phyloP scores from a whole-genome alignment of 345 rosid species.

The Pistacia atlantica region DNA sequence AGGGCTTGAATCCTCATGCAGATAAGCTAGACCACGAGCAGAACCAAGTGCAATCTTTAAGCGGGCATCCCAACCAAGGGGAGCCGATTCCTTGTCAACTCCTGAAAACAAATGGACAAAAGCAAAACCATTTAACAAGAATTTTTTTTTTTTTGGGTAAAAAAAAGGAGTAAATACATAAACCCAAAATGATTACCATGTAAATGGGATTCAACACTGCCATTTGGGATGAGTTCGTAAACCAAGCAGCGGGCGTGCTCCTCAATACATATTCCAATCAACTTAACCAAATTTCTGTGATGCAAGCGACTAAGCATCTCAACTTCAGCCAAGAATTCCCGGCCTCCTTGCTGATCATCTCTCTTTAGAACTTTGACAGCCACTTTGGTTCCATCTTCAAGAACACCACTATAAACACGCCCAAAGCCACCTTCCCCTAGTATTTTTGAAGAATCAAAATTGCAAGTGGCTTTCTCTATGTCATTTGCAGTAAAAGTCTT shows the following conservation, averaged over 20 bases:
- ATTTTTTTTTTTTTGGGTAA: neutral
- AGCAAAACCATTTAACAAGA: conserved; percentile 10
- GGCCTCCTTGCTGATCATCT: conserved; percentile 89
- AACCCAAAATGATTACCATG: conserved; percentile 54
- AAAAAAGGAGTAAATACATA: neutral
- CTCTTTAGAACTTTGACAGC: conserved; percentile 94
- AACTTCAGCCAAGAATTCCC: conserved; percentile 93
- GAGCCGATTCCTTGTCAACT: conserved; percentile 68
- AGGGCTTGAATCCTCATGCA: conserved; percentile 98
- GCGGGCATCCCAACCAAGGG: conserved; percentile 88
- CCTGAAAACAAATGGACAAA: conserved; percentile 39
- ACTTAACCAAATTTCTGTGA: conserved; percentile 89
- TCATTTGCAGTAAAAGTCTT: conserved; percentile 80
- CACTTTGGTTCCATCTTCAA: conserved; percentile 82
- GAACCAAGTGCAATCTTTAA: conserved; percentile 97
- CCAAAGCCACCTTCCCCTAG: conserved; percentile 99
- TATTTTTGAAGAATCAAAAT: conserved; percentile 66
- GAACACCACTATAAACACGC: conserved; percentile 75
- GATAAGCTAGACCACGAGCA: conserved; percentile 92
- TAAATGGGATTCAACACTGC: conserved; percentile 96
- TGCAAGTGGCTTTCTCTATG: conserved; percentile 74
- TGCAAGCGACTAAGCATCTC: conserved; percentile 99
- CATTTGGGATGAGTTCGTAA: conserved; percentile 92
- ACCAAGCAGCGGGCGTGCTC: conserved; percentile 82
- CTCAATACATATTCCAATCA: conserved; percentile 93